Evolutionary conservation across 345 rosid genomes (phyloP), one percentile per base, ranked within the genome.

Genomic region (Nephelium lappaceum): DNA sequence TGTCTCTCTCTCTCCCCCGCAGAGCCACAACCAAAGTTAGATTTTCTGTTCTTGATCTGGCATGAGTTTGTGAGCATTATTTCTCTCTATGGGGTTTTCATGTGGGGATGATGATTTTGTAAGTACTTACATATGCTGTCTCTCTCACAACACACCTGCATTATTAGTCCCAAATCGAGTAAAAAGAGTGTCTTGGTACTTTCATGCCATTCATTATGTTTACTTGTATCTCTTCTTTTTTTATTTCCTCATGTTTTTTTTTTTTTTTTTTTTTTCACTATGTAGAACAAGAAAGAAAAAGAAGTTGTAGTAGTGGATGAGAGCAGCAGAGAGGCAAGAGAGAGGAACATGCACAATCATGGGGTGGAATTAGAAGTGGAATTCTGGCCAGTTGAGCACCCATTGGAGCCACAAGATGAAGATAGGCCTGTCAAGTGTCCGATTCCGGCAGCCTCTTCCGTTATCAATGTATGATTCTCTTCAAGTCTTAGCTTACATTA

Each of bases 371-470:
- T 82, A 10, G 92, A 92, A 51, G 77, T 83, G 3, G 94, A 92
- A 21, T 90, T 95, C 82, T 90, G 91, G 91, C 98, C 98, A 5
- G 88, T 95, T 67, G 94, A 92, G 39, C 98, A 95, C 65, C 98
- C 98, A 27, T 36, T 87, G 81, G 98, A 95, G 86, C 98, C 98
- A 5, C 87, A 78, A 68, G 97, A 92, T 71, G 97, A 95, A 88
- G 98, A 95, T 75, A 93, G 87, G 31, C 98, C 98, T 36, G 91
- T 95, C 49, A 89, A 89, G 83, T 95, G 98, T 79, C 98, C 98
- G 4, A 87, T 93, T 80, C 88, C 91, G 31, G 39, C 89, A 69
- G 21, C 81, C 66, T 83, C 98, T 76, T 88, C 95, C 69, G 81
- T 86, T 64, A 81, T 84, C 71, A 83, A 88, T 70, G 98, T 93